These are phyloP conservation scores for Smallanthus sonchifolius DNA, from an alignment of 129 eudicot genomes.

Conservation along the genomic window DNA sequence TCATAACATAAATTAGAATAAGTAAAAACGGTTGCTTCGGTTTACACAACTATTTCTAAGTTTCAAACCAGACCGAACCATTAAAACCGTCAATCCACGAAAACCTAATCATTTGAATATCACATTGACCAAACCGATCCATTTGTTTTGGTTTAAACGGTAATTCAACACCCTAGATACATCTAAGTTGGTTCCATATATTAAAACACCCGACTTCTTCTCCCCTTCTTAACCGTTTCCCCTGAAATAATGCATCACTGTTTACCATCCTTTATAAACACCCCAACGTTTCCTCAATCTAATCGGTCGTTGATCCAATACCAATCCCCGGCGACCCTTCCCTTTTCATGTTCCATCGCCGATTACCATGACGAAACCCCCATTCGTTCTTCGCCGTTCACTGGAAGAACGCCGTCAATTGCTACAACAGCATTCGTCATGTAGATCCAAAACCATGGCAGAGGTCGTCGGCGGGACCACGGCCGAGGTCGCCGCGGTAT, in stretches of 20 bases:
- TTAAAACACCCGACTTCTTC: too few relatives aligned
- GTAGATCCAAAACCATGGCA: constrained; percentile 22
- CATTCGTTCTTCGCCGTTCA: constrained; percentile 19
- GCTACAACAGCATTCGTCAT: constrained; percentile 6
- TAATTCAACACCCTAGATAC: too few relatives aligned
- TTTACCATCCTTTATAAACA: constrained; percentile 7
- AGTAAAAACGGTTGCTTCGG: too few relatives aligned
- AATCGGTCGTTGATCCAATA: background rate
- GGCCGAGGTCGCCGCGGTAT: constrained; percentile 72
- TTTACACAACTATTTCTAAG: too few relatives aligned
- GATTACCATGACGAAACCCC: constrained; percentile 27
- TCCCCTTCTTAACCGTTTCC: too few relatives aligned
- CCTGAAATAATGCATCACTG: background rate
- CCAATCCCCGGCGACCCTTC: background rate
- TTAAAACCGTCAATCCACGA: too few relatives aligned
- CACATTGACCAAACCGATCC: too few relatives aligned
- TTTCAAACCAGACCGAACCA: too few relatives aligned
- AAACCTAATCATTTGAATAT: too few relatives aligned
- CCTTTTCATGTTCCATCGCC: background rate
- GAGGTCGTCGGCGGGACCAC: constrained; percentile 72
- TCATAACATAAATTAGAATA: too few relatives aligned
- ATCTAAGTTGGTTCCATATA: too few relatives aligned
- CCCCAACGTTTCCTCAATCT: background rate
- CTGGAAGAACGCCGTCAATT: constrained; percentile 32
- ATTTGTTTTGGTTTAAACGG: too few relatives aligned